These are phyloP conservation scores for Hondaea fermentalgiana DNA, from an alignment of 108 stramenopile species.

Conservation along the genomic window DNA sequence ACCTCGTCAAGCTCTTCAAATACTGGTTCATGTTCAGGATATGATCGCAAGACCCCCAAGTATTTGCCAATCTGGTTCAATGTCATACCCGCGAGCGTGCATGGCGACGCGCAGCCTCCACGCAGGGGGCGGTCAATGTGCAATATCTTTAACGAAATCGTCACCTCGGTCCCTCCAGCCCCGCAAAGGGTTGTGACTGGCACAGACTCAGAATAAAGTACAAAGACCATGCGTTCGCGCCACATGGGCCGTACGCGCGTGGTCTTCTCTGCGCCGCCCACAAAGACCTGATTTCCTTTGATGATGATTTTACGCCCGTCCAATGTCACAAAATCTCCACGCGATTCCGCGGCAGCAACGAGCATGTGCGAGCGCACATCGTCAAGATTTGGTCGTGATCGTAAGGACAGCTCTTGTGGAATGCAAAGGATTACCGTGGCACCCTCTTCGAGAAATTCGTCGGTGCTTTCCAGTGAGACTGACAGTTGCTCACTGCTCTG, in stretches of 20 bases:
- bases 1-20: background rate
- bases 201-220: background rate
- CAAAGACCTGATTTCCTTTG: background rate
- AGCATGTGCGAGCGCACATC: background rate
- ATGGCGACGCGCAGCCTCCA: background rate
- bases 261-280: background rate
- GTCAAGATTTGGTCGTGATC: background rate
- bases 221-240: background rate
- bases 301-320: background rate
- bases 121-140: conserved; percentile 4
- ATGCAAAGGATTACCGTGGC: background rate
- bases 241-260: background rate
- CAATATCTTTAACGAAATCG: background rate
- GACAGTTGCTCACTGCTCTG: too few relatives aligned
- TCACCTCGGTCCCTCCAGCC: background rate
- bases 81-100: background rate
- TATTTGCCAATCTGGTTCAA: background rate
- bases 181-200: background rate
- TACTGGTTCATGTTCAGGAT: background rate
- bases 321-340: background rate
- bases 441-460: background rate
- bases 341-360: background rate
- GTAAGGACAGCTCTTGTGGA: background rate
- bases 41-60: background rate
- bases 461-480: background rate